Percentiles rank a stretch among this genome's conserved stretches.
phyloP scores from a whole-genome alignment of 2,329 filamentous ascomycete genomes.

The Metarhizium humberi region DNA sequence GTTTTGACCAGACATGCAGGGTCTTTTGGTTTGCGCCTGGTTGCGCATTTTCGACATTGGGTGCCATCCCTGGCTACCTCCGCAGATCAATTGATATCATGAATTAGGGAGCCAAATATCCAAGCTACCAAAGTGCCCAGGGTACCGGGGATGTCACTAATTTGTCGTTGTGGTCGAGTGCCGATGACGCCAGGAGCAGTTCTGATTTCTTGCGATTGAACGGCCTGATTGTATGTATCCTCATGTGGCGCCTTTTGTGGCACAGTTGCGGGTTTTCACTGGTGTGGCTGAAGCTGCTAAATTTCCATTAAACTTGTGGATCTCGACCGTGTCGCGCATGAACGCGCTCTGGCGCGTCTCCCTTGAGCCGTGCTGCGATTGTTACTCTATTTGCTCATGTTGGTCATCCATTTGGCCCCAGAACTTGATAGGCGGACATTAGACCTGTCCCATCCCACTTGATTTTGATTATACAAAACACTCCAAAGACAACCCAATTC shows the following conservation, averaged over 20 bases:
- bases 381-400: background rate
- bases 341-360: conserved; percentile 25
- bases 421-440: background rate
- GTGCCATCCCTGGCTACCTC: conserved; percentile 27
- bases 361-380: conserved; percentile 7
- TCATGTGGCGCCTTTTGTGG: background rate
- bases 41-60: conserved; percentile 18
- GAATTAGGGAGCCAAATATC: background rate
- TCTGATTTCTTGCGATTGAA: background rate
- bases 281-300: conserved; percentile 9
- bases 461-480: background rate
- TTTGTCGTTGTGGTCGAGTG: background rate
- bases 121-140: background rate
- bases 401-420: background rate
- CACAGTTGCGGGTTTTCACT: background rate
- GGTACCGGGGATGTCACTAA: background rate
- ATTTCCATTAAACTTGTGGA: conserved; percentile 24
- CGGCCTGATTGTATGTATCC: background rate
- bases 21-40: conserved; percentile 19
- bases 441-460: background rate
- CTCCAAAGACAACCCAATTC: background rate
- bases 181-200: too few species aligned
- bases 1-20: conserved; percentile 27
- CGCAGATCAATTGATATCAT: conserved; percentile 5
- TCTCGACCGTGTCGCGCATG: conserved; percentile 16